Evolutionary conservation across 768 basidiomycete species (phyloP), one percentile per base, ranked within the genome.

Genomic region (Pulveroboletus sp.): DNA sequence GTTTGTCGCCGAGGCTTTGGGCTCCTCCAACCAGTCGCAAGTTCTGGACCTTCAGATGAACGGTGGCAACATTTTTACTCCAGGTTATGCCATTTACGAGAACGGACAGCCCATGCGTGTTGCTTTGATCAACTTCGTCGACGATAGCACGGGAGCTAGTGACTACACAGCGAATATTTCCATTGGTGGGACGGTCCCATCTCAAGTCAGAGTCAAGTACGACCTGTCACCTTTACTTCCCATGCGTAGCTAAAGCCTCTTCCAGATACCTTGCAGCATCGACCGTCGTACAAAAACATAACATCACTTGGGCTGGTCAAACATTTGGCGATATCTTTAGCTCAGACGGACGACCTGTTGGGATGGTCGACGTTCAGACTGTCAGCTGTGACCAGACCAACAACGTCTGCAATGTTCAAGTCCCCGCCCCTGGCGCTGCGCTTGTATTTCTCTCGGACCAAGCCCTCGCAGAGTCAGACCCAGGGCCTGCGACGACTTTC

Each of bases 251-350:
- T 47, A 2, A 50, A 8, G 16, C 25, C 29, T 20, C 25, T 3
- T 16, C 19, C n/a, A 81, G 82, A 58, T 87, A 84, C 57, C 71
- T 87, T 23, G 50, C 58, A 0, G 84, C 87, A 0, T 59, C 70
- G 0, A 77, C 77, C 1, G 81, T 87, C 4, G 69, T 78, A 2
- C 76, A 80, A 49, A 83, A 79, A 59, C 73, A 69, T 44, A 82
- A 87, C 58, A 80, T 90, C 49, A 84, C 80, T 0, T 91, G 89
- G 87, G 89, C 85, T 4, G 81, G 81, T 6, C 90, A 87, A 70
- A 87, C 84, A 0, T 78, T 82, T 38, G 84, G 84, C 7, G 74
- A 73, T 35, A 69, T 71, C 20, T 84, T 84, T 56, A 69, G 77
- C 47, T 81, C 80, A 1, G 87, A 92, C 57, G 90, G 89, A 1